A percentile compares a stretch with the other conserved stretches of the same genome.
Evolutionary conservation across 1,284 basidiomycete species (phyloP).

Genomic region (Lentinula novae-zelandiae): DNA sequence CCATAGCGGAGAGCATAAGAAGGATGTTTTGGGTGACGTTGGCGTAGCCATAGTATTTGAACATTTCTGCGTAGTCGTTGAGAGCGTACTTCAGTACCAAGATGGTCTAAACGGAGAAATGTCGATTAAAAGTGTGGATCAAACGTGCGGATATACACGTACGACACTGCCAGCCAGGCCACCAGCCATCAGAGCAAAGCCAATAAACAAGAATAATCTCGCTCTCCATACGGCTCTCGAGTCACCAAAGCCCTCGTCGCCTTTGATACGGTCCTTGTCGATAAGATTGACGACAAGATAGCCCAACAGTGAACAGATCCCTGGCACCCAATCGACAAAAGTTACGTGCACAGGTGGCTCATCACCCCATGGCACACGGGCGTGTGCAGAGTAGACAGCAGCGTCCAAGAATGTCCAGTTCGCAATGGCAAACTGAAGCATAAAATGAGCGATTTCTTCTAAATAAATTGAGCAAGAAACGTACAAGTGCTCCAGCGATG

Average conservation of each 20-base stretch:
- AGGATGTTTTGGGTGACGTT: constrained; percentile 91
- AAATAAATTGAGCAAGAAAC: constrained; percentile 27
- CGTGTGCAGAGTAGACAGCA: constrained; percentile 82
- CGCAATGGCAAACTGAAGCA: constrained; percentile 79
- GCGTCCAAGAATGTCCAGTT: constrained; percentile 98
- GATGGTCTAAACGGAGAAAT: constrained; percentile 61
- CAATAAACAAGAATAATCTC: constrained; percentile 87
- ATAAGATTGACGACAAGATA: constrained; percentile 93
- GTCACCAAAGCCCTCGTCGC: constrained; percentile 80
- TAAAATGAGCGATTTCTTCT: neutral
- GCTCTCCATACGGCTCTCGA: constrained; percentile 87
- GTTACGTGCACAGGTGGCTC: constrained; percentile 82
- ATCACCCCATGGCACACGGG: constrained; percentile 66
- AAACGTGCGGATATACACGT: constrained; percentile 30
- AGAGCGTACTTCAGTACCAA: constrained; percentile 92
- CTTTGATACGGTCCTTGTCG: constrained; percentile 88
- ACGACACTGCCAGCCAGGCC: constrained; percentile 93
- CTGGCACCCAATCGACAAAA: constrained; percentile 95
- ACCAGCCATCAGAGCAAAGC: constrained; percentile 96
- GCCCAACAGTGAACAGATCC: constrained; percentile 90
- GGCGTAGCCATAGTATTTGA: constrained; percentile 90
- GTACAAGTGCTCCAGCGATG: constrained; percentile 83
- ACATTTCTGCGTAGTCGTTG: constrained; percentile 69
- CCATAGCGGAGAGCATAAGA: constrained; percentile 86
- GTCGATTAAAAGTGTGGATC: neutral